Percentiles rank a stretch among this genome's conserved stretches.
Evolutionary conservation across 257 asterid species (phyloP).

Genomic region (Oldenlandia corymbosa): DNA sequence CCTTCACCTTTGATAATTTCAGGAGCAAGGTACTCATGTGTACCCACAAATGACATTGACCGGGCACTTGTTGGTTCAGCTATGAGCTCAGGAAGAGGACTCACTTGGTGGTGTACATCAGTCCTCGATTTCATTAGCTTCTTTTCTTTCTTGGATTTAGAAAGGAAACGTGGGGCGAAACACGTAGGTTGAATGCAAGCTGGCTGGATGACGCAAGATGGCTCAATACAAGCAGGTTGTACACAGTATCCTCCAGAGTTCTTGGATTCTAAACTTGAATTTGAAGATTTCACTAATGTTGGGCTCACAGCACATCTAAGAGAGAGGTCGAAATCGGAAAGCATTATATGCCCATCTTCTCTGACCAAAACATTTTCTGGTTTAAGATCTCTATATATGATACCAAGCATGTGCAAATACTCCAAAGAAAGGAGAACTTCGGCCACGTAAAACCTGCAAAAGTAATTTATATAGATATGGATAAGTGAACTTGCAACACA

Average conservation of each 20-base stretch:
- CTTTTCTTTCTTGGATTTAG: slow-evolving; percentile 47
- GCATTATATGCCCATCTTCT: slow-evolving; percentile 69
- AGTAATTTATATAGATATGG: background rate
- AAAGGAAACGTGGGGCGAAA: slow-evolving; percentile 48
- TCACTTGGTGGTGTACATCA: slow-evolving; percentile 36
- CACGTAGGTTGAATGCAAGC: slow-evolving; percentile 54
- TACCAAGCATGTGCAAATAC: slow-evolving; percentile 68
- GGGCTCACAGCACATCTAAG: slow-evolving; percentile 55
- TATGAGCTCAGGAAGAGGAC: slow-evolving; percentile 52
- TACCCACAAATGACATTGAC: slow-evolving; percentile 68
- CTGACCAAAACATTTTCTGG: slow-evolving; percentile 62
- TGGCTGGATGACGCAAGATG: slow-evolving; percentile 51
- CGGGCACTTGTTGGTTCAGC: slow-evolving; percentile 66
- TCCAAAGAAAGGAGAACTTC: slow-evolving; percentile 61
- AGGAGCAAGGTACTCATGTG: slow-evolving; percentile 63
- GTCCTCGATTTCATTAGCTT: slow-evolving; percentile 35
- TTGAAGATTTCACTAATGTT: slow-evolving; percentile 46
- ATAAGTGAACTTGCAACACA: background rate
- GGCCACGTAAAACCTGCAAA: slow-evolving; percentile 55
- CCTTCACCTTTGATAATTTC: slow-evolving; percentile 66
- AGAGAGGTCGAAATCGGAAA: slow-evolving; percentile 63
- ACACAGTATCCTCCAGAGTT: slow-evolving; percentile 41
- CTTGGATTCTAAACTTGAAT: slow-evolving; percentile 31
- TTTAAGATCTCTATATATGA: slow-evolving; percentile 59
- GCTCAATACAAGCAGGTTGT: slow-evolving; percentile 43